Evolutionary conservation across 768 basidiomycete genomes (phyloP).

Genomic region (Calocybe gangraenosa): DNA sequence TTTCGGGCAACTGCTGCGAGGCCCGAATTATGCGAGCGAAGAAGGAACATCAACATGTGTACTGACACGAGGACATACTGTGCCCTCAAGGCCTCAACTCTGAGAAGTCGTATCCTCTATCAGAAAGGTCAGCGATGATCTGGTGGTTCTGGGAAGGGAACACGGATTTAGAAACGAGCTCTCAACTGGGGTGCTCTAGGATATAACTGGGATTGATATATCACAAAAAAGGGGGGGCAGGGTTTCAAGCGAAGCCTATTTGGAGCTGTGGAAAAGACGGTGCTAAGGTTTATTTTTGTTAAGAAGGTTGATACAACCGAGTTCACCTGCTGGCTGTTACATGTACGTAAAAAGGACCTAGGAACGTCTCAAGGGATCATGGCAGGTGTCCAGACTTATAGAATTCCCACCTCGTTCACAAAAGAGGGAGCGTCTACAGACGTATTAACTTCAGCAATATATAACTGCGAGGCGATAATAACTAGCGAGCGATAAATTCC

Average conservation of each 20-base stretch:
- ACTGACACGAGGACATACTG: constrained; percentile 32
- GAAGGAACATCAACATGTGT: constrained; percentile 33
- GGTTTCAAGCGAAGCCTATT: constrained; percentile 4
- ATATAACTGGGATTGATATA: constrained; percentile 12
- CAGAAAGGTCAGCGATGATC: constrained; percentile 20
- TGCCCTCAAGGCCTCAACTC: constrained; percentile 10
- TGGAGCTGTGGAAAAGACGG: constrained; percentile 1
- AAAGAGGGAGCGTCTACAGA: constrained; percentile 31
- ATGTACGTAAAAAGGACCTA: constrained; percentile 40
- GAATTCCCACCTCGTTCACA: constrained; percentile 40
- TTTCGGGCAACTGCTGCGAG: neutral
- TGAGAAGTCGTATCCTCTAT: constrained; percentile 14
- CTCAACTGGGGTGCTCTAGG: constrained; percentile 3
- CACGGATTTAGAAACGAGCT: constrained; percentile 12
- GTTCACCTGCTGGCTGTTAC: constrained; percentile 34
- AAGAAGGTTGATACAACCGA: constrained; percentile 29
- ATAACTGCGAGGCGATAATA: constrained; percentile 39
- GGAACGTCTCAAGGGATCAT: constrained; percentile 35
- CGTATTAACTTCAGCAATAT: constrained; percentile 42
- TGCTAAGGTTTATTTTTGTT: constrained; percentile 14
- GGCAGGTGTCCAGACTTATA: constrained; percentile 41
- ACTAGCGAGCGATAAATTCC: constrained; percentile 23
- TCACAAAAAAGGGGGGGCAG: constrained; percentile 8
- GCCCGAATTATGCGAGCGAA: constrained; percentile 2
- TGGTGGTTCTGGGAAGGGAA: constrained; percentile 15